Evolutionary conservation across 2,329 filamentous ascomycete genomes (phyloP), one percentile per base, ranked within the genome.

Genomic region (Gnomoniopsis smithogilvyi): DNA sequence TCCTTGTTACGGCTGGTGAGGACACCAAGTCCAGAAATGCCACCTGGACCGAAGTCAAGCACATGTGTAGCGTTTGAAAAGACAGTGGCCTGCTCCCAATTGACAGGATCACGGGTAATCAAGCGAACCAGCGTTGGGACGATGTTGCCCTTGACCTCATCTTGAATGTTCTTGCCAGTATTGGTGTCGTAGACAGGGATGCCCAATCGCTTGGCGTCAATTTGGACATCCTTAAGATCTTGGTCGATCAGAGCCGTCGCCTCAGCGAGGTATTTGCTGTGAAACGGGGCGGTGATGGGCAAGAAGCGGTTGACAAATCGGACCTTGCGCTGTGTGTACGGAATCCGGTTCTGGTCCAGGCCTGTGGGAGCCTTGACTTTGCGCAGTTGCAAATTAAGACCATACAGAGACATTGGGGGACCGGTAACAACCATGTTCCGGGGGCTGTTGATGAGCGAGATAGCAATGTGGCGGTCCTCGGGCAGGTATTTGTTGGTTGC

Each of bases 1-100:
- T 99, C 96, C 80, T 99, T 99, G 83, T 98, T 99, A 68, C 95
- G 91, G 81, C 96, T 98, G 59, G 95, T 99, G 64, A 99, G 80
- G 49, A 96, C 91, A 70, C 95, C 96, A 22, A 99, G 87, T 64
- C 96, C 96, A 24, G 95, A 99, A 64, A 98, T 95, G 63, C 95
- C 96, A 69, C 95, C 95, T 22, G 95, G 95, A 50, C 96, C 95
- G 67, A 99, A 98, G 77, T 99, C 95, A 54, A 99, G 79, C 58
- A 99, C 91, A 72, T 99, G 95, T 3, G 94, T 97, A 21, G 95
- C 95, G 22, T 86, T 83, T 3, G 91, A 88, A 80, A 99, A 98
- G 56, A 90, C 84, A 1, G 95, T 99, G 1, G 95, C 93, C 72
- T 89, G 89, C 77, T 98, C 95, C 95, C 95, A 99, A 74, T 97